Evolutionary conservation across 768 basidiomycete species (phyloP), one percentile per base, ranked within the genome.

Genomic region (Naematelia aurantialba): DNA sequence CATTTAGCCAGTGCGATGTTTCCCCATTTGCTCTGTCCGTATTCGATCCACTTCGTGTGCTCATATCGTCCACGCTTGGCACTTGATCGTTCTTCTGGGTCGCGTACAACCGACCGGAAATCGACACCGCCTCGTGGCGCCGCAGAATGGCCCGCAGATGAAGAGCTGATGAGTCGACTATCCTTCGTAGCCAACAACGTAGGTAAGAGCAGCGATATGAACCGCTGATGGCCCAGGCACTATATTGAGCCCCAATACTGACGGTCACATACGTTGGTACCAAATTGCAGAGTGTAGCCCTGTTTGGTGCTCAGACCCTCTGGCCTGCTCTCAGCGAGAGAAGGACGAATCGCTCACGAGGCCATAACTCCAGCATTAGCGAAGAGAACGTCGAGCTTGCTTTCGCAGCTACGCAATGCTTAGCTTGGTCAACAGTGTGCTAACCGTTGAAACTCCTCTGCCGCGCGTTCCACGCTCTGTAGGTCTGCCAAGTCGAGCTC

Each of bases 281-380:
- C 72, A 58, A 74, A 70, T 55, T 74, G 72, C 2, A 74, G 61
- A 5, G 67, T 66, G 46, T 69, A 71, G 21, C 66, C 65, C 47
- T 74, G 72, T 19, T 67, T 61, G 21, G 72, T 74, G 48, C 58
- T 63, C 42, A 54, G 45, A 1, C 72, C 69, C 26, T 56, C 56
- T 1, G 56, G 65, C 5, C 72, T 73, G 58, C 21, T 8, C 22
- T 17, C 5, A 22, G 39, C 22, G 34, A 25, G 56, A 3, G 19
- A 24, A 31, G 5, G 59, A 14, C 19, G 17, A 22, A 25, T 4
- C 0, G 62, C 72, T 63, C 55, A 73, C 72, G 69, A 65, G 22
- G 69, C 69, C 72, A 74, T 74, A 34, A 74, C 61, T 21, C 72
- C 72, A 48, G 72, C 72, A 59, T 74, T 74, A n/a, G 63, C 64